A percentile compares a stretch with the other conserved stretches of the same genome.
These are phyloP conservation scores for Craterostigma plantagineum DNA, from an alignment of 257 asterid genomes.

Conservation along the genomic window DNA sequence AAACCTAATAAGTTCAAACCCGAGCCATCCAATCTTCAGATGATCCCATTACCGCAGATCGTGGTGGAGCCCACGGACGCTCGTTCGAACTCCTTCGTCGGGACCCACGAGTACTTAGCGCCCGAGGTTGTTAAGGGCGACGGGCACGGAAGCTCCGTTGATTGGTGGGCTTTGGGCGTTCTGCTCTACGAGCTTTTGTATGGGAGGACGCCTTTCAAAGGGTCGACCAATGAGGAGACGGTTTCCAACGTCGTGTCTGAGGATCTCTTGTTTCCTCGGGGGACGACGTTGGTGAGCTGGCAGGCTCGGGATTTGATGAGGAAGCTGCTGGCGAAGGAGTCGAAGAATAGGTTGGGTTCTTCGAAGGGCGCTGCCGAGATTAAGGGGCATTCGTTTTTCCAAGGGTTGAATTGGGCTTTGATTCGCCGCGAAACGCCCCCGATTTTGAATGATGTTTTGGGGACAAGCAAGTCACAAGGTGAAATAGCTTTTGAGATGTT, in stretches of 20 bases:
- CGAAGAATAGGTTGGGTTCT: not conserved
- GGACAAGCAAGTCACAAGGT: constrained; percentile 10
- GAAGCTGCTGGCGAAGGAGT: not conserved
- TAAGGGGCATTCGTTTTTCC: not conserved
- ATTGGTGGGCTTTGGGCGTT: constrained; percentile 90
- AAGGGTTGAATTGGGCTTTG: constrained; percentile 1
- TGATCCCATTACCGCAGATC: constrained; percentile 58
- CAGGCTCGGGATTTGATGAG: constrained; percentile 1
- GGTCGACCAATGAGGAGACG: constrained; percentile 46
- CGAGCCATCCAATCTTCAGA: constrained; percentile 32
- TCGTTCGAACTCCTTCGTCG: constrained; percentile 78
- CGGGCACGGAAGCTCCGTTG: constrained; percentile 86
- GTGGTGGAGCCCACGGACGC: constrained; percentile 66
- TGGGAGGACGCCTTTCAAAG: constrained; percentile 70
- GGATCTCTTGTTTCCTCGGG: constrained; percentile 43
- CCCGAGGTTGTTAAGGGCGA: constrained; percentile 83
- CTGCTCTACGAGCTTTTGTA: constrained; percentile 61
- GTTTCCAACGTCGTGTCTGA: constrained; percentile 47
- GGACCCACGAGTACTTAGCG: constrained; percentile 84
- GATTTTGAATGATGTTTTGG: too few species aligned
- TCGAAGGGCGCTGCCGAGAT: not conserved
- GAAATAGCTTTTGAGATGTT: constrained; percentile 32
- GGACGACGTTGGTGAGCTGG: not conserved
- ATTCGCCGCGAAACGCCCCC: not conserved
- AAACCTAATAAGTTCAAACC: too few species aligned